Conservation (phyloP, 2,329 filamentous ascomycete species). For the Truncatella angustata region DNA sequence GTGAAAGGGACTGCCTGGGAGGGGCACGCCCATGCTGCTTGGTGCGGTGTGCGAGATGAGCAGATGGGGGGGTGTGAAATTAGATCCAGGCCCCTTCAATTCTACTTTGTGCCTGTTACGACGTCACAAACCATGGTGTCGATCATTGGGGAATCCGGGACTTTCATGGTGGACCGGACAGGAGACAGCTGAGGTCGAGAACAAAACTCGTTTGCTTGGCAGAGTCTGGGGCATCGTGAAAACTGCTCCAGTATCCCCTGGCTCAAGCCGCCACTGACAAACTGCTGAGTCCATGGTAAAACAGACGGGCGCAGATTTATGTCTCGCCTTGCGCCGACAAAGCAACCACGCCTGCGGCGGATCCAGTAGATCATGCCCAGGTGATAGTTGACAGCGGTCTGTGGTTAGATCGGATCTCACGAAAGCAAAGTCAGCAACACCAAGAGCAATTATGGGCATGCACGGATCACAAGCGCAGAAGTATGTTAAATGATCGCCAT, state of each 20-base stretch:
- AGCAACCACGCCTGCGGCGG: neutral
- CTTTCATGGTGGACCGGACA: neutral
- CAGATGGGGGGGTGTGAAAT: neutral
- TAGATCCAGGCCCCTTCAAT: constrained; percentile 7
- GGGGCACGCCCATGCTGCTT: neutral
- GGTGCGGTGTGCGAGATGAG: neutral
- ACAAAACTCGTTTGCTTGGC: neutral
- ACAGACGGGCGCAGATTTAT: constrained; percentile 2
- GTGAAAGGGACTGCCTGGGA: neutral
- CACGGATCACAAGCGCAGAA: neutral
- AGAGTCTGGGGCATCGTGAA: too few species aligned
- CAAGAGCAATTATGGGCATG: neutral
- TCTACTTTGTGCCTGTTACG: constrained; percentile 1
- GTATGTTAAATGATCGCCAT: too few species aligned
- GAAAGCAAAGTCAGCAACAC: neutral
- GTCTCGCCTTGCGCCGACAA: neutral
- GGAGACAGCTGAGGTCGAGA: neutral
- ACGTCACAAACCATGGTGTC: constrained; percentile 2
- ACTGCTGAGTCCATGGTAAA: constrained; percentile 3
- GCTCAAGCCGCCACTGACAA: neutral
- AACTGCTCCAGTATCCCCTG: too few species aligned
- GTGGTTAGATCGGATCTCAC: neutral
- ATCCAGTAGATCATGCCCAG: too few species aligned
- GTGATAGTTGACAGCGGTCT: neutral
- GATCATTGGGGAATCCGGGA: constrained; percentile 5